Base-by-base conservation (phyloP, 129 eudicot genomes). In the Flaveria linearis region DNA sequence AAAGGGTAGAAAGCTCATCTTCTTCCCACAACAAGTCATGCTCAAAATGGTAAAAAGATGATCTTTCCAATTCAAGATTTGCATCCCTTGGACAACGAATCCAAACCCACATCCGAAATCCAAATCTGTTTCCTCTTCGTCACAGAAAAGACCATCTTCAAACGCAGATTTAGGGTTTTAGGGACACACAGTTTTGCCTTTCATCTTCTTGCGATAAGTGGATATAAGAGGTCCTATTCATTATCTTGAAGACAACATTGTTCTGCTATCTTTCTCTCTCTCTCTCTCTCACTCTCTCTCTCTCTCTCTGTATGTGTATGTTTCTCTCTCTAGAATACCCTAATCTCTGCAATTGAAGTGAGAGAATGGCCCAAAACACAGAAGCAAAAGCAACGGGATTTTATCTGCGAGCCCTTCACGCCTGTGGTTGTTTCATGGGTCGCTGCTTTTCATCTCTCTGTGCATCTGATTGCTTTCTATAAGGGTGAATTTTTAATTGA, bases 401-500 rank as follows among this genome's bases (percentile, higher is more conserved):
- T 79, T 78, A 78, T 78, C 82, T 70, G 82, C 5, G 22, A 71
- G 61, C 66, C 65, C 82, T 71, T 80, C 83, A 80, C 83, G 83
- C 83, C 78, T 80, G 69, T 73, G 42, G 52, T 45, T 8, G 13
- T 14, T 52, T 33, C 39, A 33, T 33, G 39, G 39, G 39, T 42
- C 20, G 51, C 65, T 65, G 65, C 56, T 63, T 43, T 74, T 15
- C 23, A 25, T 23, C 41, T 65, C 51, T 63, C 22, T 36, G 41
- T 36, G 41, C 41, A 36, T 36, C 7, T 36, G 41, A 39, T 7
- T 30, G 11, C 39, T 55, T 42, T 22, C 43, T 58, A 8, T 57
- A 2, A 2, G 50, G 50, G 7, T 36, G 41, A 36, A 36, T 36
- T 36, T 36, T 36, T 36, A 36, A 36, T 36, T 36, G 41, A 36